A percentile compares a stretch with the other conserved stretches of the same genome.
These are phyloP conservation scores for Scleroderma citrinum DNA, from an alignment of 768 basidiomycete genomes.

Conservation along the genomic window DNA sequence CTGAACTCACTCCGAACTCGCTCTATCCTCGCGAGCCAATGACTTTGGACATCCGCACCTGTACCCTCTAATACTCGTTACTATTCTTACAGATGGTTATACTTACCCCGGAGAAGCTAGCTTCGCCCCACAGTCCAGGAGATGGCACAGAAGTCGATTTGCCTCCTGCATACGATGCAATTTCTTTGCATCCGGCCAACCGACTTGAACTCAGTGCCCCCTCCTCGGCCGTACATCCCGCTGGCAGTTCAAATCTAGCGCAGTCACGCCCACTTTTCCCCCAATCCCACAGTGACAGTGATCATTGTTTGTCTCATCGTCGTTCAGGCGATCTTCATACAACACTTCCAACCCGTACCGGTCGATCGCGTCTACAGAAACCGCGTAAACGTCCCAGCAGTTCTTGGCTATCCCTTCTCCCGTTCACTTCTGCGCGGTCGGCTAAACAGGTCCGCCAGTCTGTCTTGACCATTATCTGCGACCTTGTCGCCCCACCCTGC, in stretches of 20 bases:
- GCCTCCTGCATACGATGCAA: not conserved
- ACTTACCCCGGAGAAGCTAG: not conserved
- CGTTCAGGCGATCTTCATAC: not conserved
- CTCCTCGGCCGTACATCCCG: not conserved
- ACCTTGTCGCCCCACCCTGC: constrained; percentile 34
- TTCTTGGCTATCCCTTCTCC: constrained; percentile 26
- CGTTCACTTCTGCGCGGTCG: constrained; percentile 22
- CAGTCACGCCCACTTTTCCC: not conserved
- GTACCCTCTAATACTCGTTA: not conserved
- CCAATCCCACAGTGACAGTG: not conserved
- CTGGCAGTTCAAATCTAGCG: not conserved
- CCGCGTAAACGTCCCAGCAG: constrained; percentile 4
- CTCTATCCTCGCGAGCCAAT: not conserved
- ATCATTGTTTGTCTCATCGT: not conserved
- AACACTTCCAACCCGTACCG: not conserved
- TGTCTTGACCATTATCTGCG: constrained; percentile 45
- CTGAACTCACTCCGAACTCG: too few species aligned
- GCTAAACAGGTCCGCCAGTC: constrained; percentile 47
- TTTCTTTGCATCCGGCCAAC: not conserved
- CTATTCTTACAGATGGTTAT: not conserved
- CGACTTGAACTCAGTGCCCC: not conserved
- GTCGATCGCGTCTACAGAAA: constrained; percentile 1
- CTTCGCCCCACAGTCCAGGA: not conserved
- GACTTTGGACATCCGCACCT: too few species aligned
- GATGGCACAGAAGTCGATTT: too few species aligned